Evolutionary conservation across 352 stramenopile species (phyloP), one percentile per base, ranked within the genome.

Genomic region (Globisporangium okanoganense): DNA sequence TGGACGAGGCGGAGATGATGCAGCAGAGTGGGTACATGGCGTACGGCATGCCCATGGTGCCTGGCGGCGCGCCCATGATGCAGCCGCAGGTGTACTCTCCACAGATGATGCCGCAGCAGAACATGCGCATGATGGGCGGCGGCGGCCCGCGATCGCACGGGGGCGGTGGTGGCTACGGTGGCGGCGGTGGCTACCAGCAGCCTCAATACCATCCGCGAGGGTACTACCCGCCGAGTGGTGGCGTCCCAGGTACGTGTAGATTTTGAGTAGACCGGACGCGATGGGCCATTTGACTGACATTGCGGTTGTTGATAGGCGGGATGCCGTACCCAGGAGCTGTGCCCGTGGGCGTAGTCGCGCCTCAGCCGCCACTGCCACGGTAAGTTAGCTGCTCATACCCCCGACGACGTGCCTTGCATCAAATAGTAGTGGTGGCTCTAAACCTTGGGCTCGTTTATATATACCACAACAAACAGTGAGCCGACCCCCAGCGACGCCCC

Each of bases 21-120:
- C 63, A 78, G 20, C 70, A 74, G 53, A 70, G 70, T 38, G 75
- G 72, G 27, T 93, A 91, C 69, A 71, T 85, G 61, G 78, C 82
- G 16, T 94, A 94, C 56, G 77, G 72, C 9, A 69, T 89, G 58
- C 80, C 78, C 2, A 77, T 89, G 68, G 75, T 73, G 10, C 73
- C 77, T 0, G 38, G 38, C 16, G 77, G 83, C 45, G 76, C 70
- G 58, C 68, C 78, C 3, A 82, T 87, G 44, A 87, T 92, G 80
- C 69, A 73, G 61, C 75, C 72, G 52, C 71, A 65, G 53, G 73
- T 90, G 68, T 90, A 90, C 51, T 67, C 81, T 33, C 81, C 78
- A 3, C 58, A 65, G 38, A 80, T 91, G 78, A 82, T 88, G 69
- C 70, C 71, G 18, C 84, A 87, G 57, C 79, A 88, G 54, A 79